Evolutionary conservation across 2,329 filamentous ascomycete species (phyloP).

Genomic region (Sclerotinia glacialis): DNA sequence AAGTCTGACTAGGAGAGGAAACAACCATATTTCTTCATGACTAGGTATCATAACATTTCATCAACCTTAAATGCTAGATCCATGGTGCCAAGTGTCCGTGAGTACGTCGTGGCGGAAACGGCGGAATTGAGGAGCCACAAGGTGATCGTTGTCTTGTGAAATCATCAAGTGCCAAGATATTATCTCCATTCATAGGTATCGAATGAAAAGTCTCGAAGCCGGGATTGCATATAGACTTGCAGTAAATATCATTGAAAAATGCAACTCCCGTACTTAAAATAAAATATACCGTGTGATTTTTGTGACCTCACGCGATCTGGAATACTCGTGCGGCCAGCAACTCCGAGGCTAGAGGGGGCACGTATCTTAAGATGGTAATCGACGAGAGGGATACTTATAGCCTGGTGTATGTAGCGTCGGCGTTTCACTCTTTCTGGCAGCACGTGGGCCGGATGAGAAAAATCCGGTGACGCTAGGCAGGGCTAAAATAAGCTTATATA

Average conservation of each 20-base stretch:
- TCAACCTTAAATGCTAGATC: constrained; percentile 1
- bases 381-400: no score
- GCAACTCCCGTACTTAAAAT: no score
- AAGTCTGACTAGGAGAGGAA: background rate
- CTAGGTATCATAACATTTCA: background rate
- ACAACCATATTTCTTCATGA: background rate
- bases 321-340: no score
- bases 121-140: constrained; percentile 8
- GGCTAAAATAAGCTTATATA: no score
- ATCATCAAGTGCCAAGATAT: background rate
- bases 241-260: background rate
- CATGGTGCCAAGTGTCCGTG: background rate
- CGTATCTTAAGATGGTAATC: no score
- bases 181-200: background rate
- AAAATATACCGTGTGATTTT: background rate
- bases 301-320: background rate
- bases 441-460: no score
- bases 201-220: background rate
- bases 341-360: no score
- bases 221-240: background rate
- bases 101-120: background rate
- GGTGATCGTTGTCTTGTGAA: background rate
- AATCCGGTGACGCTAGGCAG: no score
- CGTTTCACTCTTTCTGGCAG: no score
- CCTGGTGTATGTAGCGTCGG: no score